Conservation (phyloP, 345 rosid genomes). For the Eucalyptus tenuipes region DNA sequence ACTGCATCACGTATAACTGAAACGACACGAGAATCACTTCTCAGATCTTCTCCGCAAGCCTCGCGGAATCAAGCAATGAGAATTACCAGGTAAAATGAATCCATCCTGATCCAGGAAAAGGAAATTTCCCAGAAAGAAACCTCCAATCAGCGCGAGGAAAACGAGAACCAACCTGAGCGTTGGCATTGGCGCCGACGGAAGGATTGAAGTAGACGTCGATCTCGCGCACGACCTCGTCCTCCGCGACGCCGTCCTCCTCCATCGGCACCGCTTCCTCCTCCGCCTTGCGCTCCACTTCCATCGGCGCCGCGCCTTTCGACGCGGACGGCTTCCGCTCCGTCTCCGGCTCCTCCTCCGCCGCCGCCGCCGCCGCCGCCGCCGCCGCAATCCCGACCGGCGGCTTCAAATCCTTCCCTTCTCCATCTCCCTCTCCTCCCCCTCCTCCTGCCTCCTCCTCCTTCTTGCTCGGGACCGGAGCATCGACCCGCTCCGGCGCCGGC, state of each 20-base stretch:
- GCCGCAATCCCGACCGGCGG: neutral
- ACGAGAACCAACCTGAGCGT: conserved; percentile 26
- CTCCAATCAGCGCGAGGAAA: neutral
- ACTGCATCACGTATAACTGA: conserved; percentile 81
- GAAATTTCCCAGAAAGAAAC: neutral
- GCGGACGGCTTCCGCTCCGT: conserved; percentile 16
- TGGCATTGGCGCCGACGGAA: conserved; percentile 17
- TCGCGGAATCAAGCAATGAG: neutral
- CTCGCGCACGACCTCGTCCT: conserved; percentile 63
- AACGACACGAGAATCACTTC: neutral
- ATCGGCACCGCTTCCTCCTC: neutral
- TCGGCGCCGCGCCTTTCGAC: conserved; percentile 24
- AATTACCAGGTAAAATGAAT: neutral
- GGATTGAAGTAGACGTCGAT: conserved; percentile 74
- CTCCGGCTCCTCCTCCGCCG: conserved; percentile 13
- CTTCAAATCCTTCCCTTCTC: conserved; percentile 12
- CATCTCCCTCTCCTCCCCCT: neutral
- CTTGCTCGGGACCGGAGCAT: neutral
- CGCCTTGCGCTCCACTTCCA: conserved; percentile 34
- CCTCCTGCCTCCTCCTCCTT: neutral
- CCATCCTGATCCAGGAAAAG: neutral
- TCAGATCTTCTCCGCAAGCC: neutral
- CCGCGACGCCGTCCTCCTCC: conserved; percentile 2
- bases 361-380: conserved; percentile 7
- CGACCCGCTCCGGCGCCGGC: neutral